These are phyloP conservation scores for Mycena indigotica DNA, from an alignment of 768 basidiomycete species.

Conservation along the genomic window DNA sequence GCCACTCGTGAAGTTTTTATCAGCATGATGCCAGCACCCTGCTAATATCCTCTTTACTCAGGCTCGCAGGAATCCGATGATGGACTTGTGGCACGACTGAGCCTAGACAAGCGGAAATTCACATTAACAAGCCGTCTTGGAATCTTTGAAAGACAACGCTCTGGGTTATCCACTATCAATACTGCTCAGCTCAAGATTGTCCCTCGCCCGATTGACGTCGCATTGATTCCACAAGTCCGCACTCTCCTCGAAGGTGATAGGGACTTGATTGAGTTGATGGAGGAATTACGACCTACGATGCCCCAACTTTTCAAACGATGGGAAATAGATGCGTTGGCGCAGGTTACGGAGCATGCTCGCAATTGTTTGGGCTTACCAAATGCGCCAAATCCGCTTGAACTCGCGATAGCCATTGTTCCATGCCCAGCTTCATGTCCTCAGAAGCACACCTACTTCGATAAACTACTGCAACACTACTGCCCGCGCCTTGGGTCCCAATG, in stretches of 20 bases:
- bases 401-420: not conserved
- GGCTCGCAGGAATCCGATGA: constrained; percentile 7
- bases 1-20: constrained; percentile 1
- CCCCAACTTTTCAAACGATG: constrained; percentile 4
- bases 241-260: not conserved
- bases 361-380: not conserved
- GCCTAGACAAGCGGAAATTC: constrained; percentile 1
- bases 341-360: constrained; percentile 1
- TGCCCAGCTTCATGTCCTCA: not conserved
- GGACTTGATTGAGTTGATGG: too few relatives aligned
- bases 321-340: not conserved
- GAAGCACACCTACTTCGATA: not conserved
- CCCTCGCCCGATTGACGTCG: constrained; percentile 2
- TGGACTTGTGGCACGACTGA: constrained; percentile 4
- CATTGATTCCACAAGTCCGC: constrained; percentile 8
- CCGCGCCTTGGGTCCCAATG: not conserved
- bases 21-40: not conserved
- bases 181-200: not conserved
- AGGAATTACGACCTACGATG: constrained; percentile 1
- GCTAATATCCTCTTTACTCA: not conserved
- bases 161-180: not conserved
- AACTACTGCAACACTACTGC: constrained; percentile 6
- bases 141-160: not conserved
- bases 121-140: not conserved
- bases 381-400: not conserved